Percentiles rank a stretch among this genome's conserved stretches.
Evolutionary conservation across 2,329 filamentous ascomycete species (phyloP).

Genomic region (Nigrograna mackinnonii): DNA sequence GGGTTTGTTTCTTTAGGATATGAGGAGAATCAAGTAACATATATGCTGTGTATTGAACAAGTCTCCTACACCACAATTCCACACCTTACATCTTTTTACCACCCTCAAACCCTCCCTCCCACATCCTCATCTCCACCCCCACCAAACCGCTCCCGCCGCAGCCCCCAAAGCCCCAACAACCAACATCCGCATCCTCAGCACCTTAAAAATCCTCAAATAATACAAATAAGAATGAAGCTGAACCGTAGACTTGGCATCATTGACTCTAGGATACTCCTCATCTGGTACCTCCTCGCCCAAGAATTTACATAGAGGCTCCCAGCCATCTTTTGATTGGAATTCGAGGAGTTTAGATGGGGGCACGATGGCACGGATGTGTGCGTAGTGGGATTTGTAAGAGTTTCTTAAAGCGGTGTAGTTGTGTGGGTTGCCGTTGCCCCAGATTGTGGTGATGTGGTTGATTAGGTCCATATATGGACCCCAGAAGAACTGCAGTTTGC

Average conservation of each 20-base stretch:
- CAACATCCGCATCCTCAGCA: too few relatives aligned
- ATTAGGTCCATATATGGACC: conserved; percentile 3
- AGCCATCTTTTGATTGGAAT: conserved; percentile 7
- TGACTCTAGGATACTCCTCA: conserved; percentile 7
- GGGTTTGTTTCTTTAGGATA: too few relatives aligned
- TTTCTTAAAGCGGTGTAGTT: conserved; percentile 1
- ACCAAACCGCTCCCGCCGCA: too few relatives aligned
- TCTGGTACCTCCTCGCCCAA: conserved; percentile 10
- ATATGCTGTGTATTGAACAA: background rate
- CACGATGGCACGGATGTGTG: conserved; percentile 46
- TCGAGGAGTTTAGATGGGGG: conserved; percentile 10
- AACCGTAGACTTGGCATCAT: conserved; percentile 8
- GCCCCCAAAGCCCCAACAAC: too few relatives aligned
- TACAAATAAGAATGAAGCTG: conserved; percentile 1
- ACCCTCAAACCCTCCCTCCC: background rate
- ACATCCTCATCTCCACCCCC: too few relatives aligned
- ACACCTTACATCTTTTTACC: background rate
- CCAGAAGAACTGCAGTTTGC: conserved; percentile 7
- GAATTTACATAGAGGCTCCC: conserved; percentile 13
- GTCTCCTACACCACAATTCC: background rate
- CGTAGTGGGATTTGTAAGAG: conserved; percentile 51
- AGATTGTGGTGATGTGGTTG: background rate
- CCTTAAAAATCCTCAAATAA: background rate
- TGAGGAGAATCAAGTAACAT: too few relatives aligned
- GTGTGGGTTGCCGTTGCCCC: conserved; percentile 1